Conservation (phyloP, 2,329 filamentous ascomycete genomes). For the Aspergillus quadrilineatus region DNA sequence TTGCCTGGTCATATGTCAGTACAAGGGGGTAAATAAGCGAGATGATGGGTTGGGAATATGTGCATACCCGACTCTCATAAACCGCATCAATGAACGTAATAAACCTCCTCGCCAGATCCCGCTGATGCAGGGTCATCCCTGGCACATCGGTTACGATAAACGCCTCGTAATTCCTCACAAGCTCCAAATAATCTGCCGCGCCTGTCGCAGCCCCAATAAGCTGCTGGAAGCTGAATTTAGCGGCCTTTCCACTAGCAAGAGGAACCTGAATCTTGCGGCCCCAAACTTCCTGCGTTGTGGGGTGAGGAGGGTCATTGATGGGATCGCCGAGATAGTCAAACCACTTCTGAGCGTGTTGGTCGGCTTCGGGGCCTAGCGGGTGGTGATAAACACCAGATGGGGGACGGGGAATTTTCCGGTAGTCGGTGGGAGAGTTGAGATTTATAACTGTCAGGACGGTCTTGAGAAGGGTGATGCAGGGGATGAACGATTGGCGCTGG, state of each 20-base stretch:
- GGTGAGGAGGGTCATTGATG: slow-evolving; percentile 70
- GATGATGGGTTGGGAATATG: too few relatives aligned
- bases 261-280: slow-evolving; percentile 87
- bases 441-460: slow-evolving; percentile 83
- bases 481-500: slow-evolving; percentile 90
- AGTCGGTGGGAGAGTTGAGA: slow-evolving; percentile 91
- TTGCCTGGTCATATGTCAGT: slow-evolving; percentile 59
- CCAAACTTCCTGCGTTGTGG: slow-evolving; percentile 83
- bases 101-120: slow-evolving; percentile 86
- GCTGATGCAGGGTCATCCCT: slow-evolving; percentile 80
- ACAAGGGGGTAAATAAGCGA: background rate
- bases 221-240: slow-evolving; percentile 90
- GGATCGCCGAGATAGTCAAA: slow-evolving; percentile 90
- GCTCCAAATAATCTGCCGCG: slow-evolving; percentile 91
- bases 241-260: slow-evolving; percentile 79
- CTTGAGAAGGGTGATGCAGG: slow-evolving; percentile 90
- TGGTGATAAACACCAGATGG: slow-evolving; percentile 93
- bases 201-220: slow-evolving; percentile 85
- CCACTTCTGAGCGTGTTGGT: slow-evolving; percentile 87
- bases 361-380: slow-evolving; percentile 74
- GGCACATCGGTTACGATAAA: slow-evolving; percentile 92
- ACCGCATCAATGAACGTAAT: slow-evolving; percentile 98
- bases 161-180: slow-evolving; percentile 84
- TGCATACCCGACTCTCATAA: slow-evolving; percentile 67
- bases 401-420: slow-evolving; percentile 92